A percentile compares a stretch with the other conserved stretches of the same genome.
phyloP scores from a whole-genome alignment of 1,284 basidiomycete species.

The Ganoderma multipileum region DNA sequence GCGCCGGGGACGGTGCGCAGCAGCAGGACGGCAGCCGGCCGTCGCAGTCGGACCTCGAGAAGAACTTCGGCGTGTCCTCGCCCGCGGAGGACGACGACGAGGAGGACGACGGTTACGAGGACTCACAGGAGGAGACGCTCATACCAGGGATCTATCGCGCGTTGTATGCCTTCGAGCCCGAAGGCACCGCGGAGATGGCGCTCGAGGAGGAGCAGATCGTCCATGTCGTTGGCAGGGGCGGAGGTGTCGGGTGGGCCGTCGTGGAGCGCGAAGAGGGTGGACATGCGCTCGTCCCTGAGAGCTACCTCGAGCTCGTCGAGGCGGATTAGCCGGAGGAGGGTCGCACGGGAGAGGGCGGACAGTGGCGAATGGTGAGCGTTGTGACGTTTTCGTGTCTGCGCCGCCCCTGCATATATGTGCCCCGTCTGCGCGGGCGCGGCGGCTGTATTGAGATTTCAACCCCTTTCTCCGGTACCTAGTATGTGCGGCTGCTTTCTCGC shows the following conservation, averaged over 20 bases:
- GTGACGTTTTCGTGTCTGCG: constrained; percentile 12
- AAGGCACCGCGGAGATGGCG: constrained; percentile 79
- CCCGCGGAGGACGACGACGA: constrained; percentile 37
- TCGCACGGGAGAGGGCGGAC: neutral
- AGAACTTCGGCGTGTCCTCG: constrained; percentile 51
- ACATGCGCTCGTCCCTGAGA: constrained; percentile 73
- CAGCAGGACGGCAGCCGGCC: constrained; percentile 34
- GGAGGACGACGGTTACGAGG: constrained; percentile 31
- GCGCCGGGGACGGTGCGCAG: constrained; percentile 19
- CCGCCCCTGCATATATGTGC: neutral
- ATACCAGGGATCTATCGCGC: constrained; percentile 75
- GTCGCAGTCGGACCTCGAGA: constrained; percentile 52
- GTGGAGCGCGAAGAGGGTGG: constrained; percentile 52
- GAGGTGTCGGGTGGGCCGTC: constrained; percentile 79
- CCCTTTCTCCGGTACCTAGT: neutral
- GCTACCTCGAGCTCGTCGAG: constrained; percentile 63
- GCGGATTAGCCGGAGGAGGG: constrained; percentile 25
- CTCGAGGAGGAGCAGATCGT: constrained; percentile 76
- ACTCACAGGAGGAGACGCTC: constrained; percentile 45
- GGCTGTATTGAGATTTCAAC: constrained; percentile 21
- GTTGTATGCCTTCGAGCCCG: constrained; percentile 72
- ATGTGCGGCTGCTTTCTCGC: neutral
- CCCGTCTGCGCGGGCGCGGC: constrained; percentile 30
- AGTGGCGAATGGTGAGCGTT: constrained; percentile 15
- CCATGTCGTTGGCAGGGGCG: constrained; percentile 69